These are phyloP conservation scores for Hypericum androsaemum DNA, from an alignment of 345 rosid species.

Conservation along the genomic window DNA sequence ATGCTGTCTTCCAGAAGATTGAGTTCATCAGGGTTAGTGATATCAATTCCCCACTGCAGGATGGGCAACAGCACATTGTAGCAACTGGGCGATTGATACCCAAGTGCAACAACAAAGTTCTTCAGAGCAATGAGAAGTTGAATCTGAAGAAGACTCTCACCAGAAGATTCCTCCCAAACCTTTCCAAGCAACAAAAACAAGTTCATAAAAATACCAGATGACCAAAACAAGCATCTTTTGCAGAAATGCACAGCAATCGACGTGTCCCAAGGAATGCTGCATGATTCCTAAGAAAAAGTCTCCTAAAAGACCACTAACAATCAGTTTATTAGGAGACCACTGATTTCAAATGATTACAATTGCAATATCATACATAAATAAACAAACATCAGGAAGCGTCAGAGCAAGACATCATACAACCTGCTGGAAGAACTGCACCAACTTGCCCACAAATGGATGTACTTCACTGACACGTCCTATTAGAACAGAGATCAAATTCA, in stretches of 20 bases:
- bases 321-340: too few relatives aligned
- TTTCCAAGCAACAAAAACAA: constrained; percentile 21
- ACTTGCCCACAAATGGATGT: constrained; percentile 60
- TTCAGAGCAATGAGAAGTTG: constrained; percentile 93
- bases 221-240: not conserved
- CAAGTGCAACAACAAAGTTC: constrained; percentile 83
- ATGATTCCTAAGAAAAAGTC: too few relatives aligned
- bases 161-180: constrained; percentile 97
- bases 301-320: too few relatives aligned
- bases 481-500: constrained; percentile 79
- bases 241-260: not conserved
- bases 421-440: constrained; percentile 82
- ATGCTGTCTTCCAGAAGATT: constrained; percentile 92
- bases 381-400: not conserved
- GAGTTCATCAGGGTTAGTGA: constrained; percentile 79
- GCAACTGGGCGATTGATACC: constrained; percentile 73
- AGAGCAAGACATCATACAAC: constrained; percentile 25
- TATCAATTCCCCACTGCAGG: constrained; percentile 76
- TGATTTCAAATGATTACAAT: too few relatives aligned
- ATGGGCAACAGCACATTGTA: constrained; percentile 73
- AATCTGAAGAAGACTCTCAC: constrained; percentile 94
- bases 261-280: too few relatives aligned
- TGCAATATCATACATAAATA: too few relatives aligned
- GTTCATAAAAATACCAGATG: not conserved
- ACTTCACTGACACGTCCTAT: constrained; percentile 69